These are phyloP conservation scores for Mucor saturninus DNA, from an alignment of 371 early-diverging fungal species.

Conservation along the genomic window DNA sequence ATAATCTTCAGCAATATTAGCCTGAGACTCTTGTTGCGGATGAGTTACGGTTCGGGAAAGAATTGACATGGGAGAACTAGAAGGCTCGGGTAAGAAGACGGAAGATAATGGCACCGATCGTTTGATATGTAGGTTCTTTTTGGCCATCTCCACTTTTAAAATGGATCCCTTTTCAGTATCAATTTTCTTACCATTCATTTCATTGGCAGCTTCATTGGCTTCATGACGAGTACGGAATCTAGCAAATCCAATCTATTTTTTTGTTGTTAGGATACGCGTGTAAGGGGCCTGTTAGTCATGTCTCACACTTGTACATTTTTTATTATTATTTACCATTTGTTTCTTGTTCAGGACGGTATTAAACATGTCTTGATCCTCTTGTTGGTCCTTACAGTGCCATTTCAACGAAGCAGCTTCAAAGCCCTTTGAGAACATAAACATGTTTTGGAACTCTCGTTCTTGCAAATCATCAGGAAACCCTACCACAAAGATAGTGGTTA, in stretches of 20 bases:
- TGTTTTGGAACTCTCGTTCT: constrained; percentile 97
- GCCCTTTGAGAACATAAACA: constrained; percentile 94
- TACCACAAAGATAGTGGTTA: constrained; percentile 96
- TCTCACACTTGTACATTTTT: background rate
- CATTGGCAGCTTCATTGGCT: constrained; percentile 42
- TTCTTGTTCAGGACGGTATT: constrained; percentile 50
- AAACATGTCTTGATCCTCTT: constrained; percentile 32
- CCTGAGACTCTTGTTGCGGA: background rate
- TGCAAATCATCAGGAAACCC: constrained; percentile 97
- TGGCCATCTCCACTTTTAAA: constrained; percentile 56
- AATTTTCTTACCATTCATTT: constrained; percentile 42
- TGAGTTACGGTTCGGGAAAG: constrained; percentile 27
- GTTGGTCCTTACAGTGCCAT: constrained; percentile 70
- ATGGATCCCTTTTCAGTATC: constrained; percentile 43
- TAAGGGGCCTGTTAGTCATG: background rate
- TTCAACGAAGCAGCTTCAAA: constrained; percentile 96
- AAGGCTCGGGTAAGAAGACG: constrained; percentile 8
- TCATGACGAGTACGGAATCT: constrained; percentile 47
- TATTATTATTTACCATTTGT: constrained; percentile 82
- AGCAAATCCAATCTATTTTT: constrained; percentile 49
- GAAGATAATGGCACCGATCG: constrained; percentile 16
- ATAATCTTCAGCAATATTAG: constrained; percentile 9
- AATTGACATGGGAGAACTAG: constrained; percentile 21
- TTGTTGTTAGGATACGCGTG: background rate
- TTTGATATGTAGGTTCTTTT: constrained; percentile 54